phyloP scores from a whole-genome alignment of 768 basidiomycete genomes.

The Mycena metata region DNA sequence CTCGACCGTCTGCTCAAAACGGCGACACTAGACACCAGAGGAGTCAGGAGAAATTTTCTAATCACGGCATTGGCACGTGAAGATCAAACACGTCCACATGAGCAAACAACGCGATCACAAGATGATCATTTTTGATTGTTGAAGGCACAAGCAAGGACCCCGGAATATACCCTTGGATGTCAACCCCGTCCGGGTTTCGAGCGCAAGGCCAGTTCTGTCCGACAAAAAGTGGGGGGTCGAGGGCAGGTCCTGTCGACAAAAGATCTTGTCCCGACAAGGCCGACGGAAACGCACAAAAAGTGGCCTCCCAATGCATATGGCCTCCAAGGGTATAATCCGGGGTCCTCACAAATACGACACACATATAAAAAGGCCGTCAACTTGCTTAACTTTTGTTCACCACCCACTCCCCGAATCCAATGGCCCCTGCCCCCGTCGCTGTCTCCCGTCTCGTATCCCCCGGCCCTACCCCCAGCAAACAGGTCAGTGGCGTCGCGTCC shows the following conservation, averaged over 20 bases:
- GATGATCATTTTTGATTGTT: no score
- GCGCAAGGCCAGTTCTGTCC: no score
- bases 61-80: constrained; percentile 27
- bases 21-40: background rate
- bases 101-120: constrained; percentile 47
- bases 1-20: constrained; percentile 2
- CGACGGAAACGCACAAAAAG: no score
- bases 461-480: constrained; percentile 64
- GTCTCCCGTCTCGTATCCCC: constrained; percentile 47
- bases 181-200: no score
- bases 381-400: constrained; percentile 18
- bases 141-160: no score
- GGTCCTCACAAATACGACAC: no score
- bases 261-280: no score
- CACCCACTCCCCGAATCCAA: constrained; percentile 32
- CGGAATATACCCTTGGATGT: no score
- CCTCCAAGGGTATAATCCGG: no score
- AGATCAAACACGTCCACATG: constrained; percentile 7
- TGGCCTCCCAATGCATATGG: no score
- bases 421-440: constrained; percentile 50
- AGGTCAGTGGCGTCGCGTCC: constrained; percentile 50
- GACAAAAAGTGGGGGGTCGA: no score
- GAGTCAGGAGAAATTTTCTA: background rate
- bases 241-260: no score
- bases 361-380: constrained; percentile 38